Base-by-base conservation (phyloP, 345 rosid species). In the Schrenkiella parvula region DNA sequence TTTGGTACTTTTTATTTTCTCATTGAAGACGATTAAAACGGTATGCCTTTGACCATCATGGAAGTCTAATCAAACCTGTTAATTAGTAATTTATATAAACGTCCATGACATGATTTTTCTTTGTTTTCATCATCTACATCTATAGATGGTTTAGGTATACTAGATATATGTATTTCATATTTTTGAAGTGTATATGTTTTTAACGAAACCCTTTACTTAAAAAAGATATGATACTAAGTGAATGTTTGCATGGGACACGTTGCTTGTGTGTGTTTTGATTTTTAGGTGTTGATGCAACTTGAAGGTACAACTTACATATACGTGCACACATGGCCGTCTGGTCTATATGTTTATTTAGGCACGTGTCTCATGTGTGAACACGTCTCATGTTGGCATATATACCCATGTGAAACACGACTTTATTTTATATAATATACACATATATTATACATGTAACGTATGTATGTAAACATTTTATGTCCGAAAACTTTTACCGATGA, bases 351-450 rank as follows among this genome's bases (percentile, higher is more conserved):
- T 57, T 48, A 38, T 57, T 71, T 55, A 29, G 15, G 62, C 78
- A 66, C 72, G 72, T 74, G 66, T 74, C 12, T 74, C 44, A 47
- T 57, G 61, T 66, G 66, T 73, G 61, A 58, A 57, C 46, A 74
- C 61, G 72, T 66, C 66, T 47, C 54, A 39, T 58, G 44, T 48
- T 53, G 72, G 28, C 72, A 50, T 8, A 34, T 8, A 34, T 34
- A 66, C 14, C 28, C 72, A 74, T 11, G 68, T 74, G 54, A 73
- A 17, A 29, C 66, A 51, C 58, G 60, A 38, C 46, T 46, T 37
- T 73, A 53, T 38, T 39, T 18, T 29, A 28, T 4, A 21, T 9
- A 10, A 21, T 9, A 47, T 21, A 48, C 13, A 48, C 1, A 18
- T 19, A 11, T 22, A 21, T 4, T n/a, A 10, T 19, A 48, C 2